Evolutionary conservation across 345 rosid species (phyloP), one percentile per base, ranked within the genome.

Genomic region (Populus tremula): DNA sequence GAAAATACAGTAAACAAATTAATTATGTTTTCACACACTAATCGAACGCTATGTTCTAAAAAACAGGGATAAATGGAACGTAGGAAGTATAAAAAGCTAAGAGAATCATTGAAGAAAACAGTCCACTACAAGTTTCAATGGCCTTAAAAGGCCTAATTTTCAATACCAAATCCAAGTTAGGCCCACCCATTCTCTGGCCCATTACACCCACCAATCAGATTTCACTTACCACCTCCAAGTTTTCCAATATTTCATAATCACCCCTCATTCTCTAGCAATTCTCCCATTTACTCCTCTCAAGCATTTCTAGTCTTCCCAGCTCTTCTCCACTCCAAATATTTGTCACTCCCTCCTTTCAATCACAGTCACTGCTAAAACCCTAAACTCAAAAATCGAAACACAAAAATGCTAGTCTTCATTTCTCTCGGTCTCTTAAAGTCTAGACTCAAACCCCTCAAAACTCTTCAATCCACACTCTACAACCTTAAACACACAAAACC

Each of bases 321-420:
- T 21, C 61, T 53, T 8, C 23, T 20, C n/a, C 59, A 1, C 59
- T 20, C 1, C 12, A 21, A 54, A 6, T 21, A 21, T 21, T 21
- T 0, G 61, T 8, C 14, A 12, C 35, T 21, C 11, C 25, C 21
- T 39, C n/a, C 3, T 31, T 23, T 18, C 41, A 16, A 1, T 20
- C 27, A 3, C 23, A 16, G 18, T 49, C 84, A 13, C 76, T 71
- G 78, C 69, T 62, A 71, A 81, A 41, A 79, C 82, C 79, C 70
- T 78, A 80, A 67, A 76, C 83, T 69, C 69, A n/a, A 62, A 72
- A 8, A 56, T 5, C 49, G 38, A 70, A 70, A 35, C 49, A 53
- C n/a, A 3, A 73, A 75, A 77, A 87, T 87, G 90, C 33, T 69
- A 16, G 25, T 73, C 27, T 77, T 78, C 73, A 43, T 83, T 49